Percentiles rank a stretch among this genome's conserved stretches.
These are phyloP conservation scores for Yarrowia yakushimensis DNA, from an alignment of 805 yeast genomes.

Conservation along the genomic window DNA sequence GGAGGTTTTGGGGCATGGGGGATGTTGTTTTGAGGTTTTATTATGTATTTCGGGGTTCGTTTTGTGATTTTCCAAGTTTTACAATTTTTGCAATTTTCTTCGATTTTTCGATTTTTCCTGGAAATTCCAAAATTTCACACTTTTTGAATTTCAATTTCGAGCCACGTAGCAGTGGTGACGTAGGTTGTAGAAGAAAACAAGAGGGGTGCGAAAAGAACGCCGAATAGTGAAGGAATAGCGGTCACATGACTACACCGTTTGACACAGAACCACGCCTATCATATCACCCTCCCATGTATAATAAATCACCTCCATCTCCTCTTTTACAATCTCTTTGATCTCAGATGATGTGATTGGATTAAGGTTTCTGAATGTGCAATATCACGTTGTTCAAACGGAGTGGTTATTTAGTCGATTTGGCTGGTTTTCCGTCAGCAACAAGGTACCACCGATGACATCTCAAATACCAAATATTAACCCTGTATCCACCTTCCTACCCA, in stretches of 20 bases:
- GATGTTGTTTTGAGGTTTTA: too few species aligned
- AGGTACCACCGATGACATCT: too few species aligned
- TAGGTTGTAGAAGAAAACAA: too few species aligned
- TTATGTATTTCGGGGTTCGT: too few species aligned
- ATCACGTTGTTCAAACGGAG: neutral
- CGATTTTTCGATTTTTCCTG: neutral
- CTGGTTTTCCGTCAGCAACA: neutral
- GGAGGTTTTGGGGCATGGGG: neutral
- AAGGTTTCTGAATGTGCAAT: neutral
- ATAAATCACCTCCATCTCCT: too few species aligned
- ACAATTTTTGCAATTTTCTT: neutral
- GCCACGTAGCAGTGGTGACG: constrained; percentile 17
- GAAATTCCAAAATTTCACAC: too few species aligned
- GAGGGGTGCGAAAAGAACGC: too few species aligned
- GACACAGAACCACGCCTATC: too few species aligned
- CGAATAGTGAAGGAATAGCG: too few species aligned
- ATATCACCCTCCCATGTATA: too few species aligned
- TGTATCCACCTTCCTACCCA: neutral
- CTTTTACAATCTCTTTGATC: neutral
- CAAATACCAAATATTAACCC: too few species aligned
- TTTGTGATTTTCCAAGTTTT: neutral
- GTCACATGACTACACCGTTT: too few species aligned
- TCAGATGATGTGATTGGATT: neutral
- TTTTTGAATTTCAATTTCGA: neutral
- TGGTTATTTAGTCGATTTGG: neutral